Conservation (phyloP, 306 rosid species). For the Carpinus viminea region DNA sequence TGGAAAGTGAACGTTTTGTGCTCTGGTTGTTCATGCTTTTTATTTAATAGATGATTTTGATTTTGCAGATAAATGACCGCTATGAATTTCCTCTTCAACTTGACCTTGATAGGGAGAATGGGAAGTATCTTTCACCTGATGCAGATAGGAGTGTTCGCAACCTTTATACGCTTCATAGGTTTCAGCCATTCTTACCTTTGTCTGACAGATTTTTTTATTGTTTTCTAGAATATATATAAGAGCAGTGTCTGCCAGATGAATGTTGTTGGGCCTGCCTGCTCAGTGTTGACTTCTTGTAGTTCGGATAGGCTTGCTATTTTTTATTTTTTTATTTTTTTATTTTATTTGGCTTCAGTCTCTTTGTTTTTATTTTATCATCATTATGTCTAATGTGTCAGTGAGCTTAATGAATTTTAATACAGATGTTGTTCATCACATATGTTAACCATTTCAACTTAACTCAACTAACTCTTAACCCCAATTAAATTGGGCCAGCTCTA, state of each 20-base stretch:
- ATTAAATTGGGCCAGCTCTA: not conserved
- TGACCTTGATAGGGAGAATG: slow-evolving; percentile 90
- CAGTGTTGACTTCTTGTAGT: not conserved
- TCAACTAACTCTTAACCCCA: not conserved
- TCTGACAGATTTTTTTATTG: not conserved
- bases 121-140: slow-evolving; percentile 86
- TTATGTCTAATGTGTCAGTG: not conserved
- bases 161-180: slow-evolving; percentile 94
- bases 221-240: not conserved
- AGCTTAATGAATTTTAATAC: not conserved
- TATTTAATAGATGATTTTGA: not conserved
- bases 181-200: slow-evolving; percentile 12
- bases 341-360: not conserved
- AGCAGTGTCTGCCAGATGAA: not conserved
- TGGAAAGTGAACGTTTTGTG: not conserved
- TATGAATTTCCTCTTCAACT: slow-evolving; percentile 93
- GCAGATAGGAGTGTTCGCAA: slow-evolving; percentile 91
- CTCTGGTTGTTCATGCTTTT: slow-evolving; percentile 2
- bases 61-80: slow-evolving; percentile 85
- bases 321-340: too few relatives aligned
- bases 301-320: not conserved
- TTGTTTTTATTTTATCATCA: not conserved
- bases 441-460: not conserved
- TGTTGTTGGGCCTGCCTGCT: not conserved
- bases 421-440: not conserved